These are phyloP conservation scores for Calonectria hawksworthii DNA, from an alignment of 2,329 filamentous ascomycete genomes.

Conservation along the genomic window DNA sequence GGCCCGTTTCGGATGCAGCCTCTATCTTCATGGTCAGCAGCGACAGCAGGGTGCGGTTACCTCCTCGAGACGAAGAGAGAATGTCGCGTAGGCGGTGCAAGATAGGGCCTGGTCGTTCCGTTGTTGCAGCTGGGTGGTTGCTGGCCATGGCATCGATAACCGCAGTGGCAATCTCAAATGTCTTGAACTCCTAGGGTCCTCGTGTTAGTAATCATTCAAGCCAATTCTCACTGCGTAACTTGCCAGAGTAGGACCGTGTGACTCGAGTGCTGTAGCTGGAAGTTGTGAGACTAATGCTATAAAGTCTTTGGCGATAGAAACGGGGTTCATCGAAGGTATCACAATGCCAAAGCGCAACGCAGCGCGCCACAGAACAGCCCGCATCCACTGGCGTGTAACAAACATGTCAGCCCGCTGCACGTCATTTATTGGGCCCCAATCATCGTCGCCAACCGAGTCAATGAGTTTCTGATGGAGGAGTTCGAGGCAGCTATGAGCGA, in stretches of 20 bases:
- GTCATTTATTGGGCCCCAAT: slow-evolving; percentile 56
- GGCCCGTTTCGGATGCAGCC: slow-evolving; percentile 36
- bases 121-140: slow-evolving; percentile 36
- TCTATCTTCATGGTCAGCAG: slow-evolving; percentile 50
- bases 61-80: slow-evolving; percentile 58
- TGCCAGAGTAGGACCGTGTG: slow-evolving; percentile 62
- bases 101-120: slow-evolving; percentile 51
- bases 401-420: slow-evolving; percentile 64
- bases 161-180: slow-evolving; percentile 61
- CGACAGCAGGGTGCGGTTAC: slow-evolving; percentile 56
- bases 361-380: slow-evolving; percentile 61
- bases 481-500: slow-evolving; percentile 52
- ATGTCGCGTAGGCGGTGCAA: slow-evolving; percentile 55
- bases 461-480: slow-evolving; percentile 59
- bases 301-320: slow-evolving; percentile 62
- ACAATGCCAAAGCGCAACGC: slow-evolving; percentile 52
- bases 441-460: slow-evolving; percentile 55
- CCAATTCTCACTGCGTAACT: background rate
- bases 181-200: slow-evolving; percentile 56
- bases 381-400: slow-evolving; percentile 66
- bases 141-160: slow-evolving; percentile 57
- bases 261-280: slow-evolving; percentile 61
- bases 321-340: slow-evolving; percentile 51
- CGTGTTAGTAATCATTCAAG: background rate
- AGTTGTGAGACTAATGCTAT: slow-evolving; percentile 58